Evolutionary conservation across 2,329 filamentous ascomycete genomes (phyloP).

Genomic region (Monosporascus sp.): DNA sequence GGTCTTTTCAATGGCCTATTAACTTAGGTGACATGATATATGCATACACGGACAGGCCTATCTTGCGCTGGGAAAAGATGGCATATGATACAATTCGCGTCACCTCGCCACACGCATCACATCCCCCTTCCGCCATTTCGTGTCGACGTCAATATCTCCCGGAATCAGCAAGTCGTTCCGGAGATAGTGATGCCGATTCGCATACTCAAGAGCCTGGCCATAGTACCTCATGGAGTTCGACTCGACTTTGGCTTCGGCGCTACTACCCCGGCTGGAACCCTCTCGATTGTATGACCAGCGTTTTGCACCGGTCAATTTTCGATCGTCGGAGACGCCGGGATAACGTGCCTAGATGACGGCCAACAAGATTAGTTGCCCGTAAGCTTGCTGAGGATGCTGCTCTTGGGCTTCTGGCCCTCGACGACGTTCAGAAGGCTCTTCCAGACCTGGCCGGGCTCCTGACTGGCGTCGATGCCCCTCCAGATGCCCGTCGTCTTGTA

Average conservation of each 20-base stretch:
- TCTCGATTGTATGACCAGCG: neutral
- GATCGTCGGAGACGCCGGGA: neutral
- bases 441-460: slow-evolving; percentile 95
- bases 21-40: neutral
- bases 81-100: neutral
- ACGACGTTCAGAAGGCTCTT: slow-evolving; percentile 85
- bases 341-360: neutral
- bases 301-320: neutral
- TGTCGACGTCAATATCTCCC: neutral
- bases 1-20: neutral
- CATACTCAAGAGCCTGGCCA: neutral
- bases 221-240: neutral
- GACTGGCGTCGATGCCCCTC: slow-evolving; percentile 90
- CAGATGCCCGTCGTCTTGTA: slow-evolving; percentile 98
- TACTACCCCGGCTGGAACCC: neutral
- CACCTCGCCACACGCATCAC: neutral
- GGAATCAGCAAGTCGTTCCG: too few relatives aligned
- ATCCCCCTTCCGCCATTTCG: neutral
- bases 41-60: neutral
- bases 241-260: neutral
- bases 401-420: slow-evolving; percentile 51
- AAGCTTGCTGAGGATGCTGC: slow-evolving; percentile 38
- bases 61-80: neutral
- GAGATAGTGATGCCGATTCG: neutral
- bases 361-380: slow-evolving; percentile 18